Base-by-base conservation (phyloP, 163 green algal genomes). In the Chloroidium sp. region DNA sequence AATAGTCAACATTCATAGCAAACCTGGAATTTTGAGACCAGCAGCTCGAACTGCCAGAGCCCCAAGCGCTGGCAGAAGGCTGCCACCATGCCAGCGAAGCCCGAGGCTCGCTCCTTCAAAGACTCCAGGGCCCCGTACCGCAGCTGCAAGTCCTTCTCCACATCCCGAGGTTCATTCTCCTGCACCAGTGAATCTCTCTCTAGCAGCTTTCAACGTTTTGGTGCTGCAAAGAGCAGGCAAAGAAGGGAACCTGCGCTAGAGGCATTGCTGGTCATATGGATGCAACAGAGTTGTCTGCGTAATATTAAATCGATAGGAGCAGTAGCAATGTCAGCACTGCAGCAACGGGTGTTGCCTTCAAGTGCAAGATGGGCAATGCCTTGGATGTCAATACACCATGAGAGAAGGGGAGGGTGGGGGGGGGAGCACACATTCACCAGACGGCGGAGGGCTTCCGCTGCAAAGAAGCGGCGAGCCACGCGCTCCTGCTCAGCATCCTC, bases 41-140 rank as follows among this genome's bases (percentile, higher is more conserved):
- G 86, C 0, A 85, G 75, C 81, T 97, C 92, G 78, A 97, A 78
- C 83, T 95, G 88, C 2, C 68, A 62, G 88, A 89, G 97, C 62
- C 90, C 90, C 81, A 97, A 80, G 76, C 92, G 88, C 72, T 92
- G 90, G 81, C 94, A 98, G 83, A 98, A 98, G 68, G 89, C 84
- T 0, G 91, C 87, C 64, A 96, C 90, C 87, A 94, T 97, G 80
- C 62, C 80, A 0, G 95, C 90, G 82, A 94, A 95, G 62, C 88
- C 81, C 76, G 84, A 86, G 0, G 94, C 88, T 1, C 82, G 82
- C 57, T 97, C 92, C 85, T 97, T 93, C 79, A 97, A 81, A 6
- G 79, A 83, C 80, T 97, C 84, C 59, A 95, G 60, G 12, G 81
- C 79, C 4, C 78, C 86, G 12, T 84, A 83, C 6, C 79, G 6